These are phyloP conservation scores for Sugiyamaella qingdaonensis DNA, from an alignment of 805 yeast genomes.

Conservation along the genomic window DNA sequence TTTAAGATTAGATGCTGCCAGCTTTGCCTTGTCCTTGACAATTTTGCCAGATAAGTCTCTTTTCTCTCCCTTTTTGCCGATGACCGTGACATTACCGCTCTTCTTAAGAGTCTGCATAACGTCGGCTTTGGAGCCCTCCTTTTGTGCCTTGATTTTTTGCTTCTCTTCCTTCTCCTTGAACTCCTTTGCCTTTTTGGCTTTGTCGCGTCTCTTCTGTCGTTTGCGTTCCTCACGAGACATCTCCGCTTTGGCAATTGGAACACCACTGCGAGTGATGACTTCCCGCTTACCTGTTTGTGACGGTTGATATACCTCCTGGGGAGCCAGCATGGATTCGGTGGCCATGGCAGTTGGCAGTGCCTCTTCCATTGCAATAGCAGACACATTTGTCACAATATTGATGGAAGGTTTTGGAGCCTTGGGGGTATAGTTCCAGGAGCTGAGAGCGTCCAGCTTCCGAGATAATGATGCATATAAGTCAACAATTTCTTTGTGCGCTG, in stretches of 20 bases:
- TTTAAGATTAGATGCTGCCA: slow-evolving; percentile 29
- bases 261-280: slow-evolving; percentile 65
- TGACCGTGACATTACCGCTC: slow-evolving; percentile 65
- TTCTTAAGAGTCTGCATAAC: slow-evolving; percentile 71
- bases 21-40: slow-evolving; percentile 40
- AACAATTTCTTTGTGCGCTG: slow-evolving; percentile 74
- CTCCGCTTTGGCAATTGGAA: slow-evolving; percentile 76
- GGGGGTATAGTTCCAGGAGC: slow-evolving; percentile 94
- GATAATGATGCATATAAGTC: slow-evolving; percentile 58
- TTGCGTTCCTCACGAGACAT: slow-evolving; percentile 80
- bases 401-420: slow-evolving; percentile 77
- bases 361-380: slow-evolving; percentile 89
- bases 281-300: slow-evolving; percentile 42
- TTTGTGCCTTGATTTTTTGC: slow-evolving; percentile 36
- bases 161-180: slow-evolving; percentile 35
- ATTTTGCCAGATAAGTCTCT: slow-evolving; percentile 68
- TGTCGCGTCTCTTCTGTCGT: slow-evolving; percentile 78
- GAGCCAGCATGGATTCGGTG: slow-evolving; percentile 74
- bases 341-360: slow-evolving; percentile 88
- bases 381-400: slow-evolving; percentile 76
- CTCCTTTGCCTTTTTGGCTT: slow-evolving; percentile 69
- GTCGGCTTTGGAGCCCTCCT: slow-evolving; percentile 54
- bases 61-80: slow-evolving; percentile 71
- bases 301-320: slow-evolving; percentile 80
- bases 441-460: slow-evolving; percentile 76